These are phyloP conservation scores for Leishmania mexicana DNA, from an alignment of 208 protist genomes.

Conservation along the genomic window DNA sequence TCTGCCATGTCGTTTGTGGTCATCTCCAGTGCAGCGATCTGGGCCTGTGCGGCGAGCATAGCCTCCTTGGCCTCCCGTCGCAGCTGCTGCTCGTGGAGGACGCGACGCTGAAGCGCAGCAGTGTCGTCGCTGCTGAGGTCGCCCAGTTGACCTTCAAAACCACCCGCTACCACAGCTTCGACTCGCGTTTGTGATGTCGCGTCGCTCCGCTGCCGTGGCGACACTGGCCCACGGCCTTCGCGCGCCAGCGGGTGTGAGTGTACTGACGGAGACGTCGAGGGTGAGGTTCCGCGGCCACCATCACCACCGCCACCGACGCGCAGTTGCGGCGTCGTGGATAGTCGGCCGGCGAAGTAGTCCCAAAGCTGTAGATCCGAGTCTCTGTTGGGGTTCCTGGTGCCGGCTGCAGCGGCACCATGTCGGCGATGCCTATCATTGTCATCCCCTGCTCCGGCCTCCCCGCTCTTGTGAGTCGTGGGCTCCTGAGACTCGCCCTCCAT, in stretches of 20 bases:
- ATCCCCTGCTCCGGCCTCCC: too few species aligned
- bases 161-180: neutral
- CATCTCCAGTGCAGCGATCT: constrained; percentile 45
- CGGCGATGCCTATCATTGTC: neutral
- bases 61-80: constrained; percentile 36
- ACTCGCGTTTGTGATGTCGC: neutral
- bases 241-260: neutral
- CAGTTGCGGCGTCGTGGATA: neutral
- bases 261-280: neutral
- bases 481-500: neutral
- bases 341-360: constrained; percentile 27
- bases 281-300: neutral
- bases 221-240: neutral
- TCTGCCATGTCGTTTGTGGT: constrained; percentile 58
- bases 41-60: constrained; percentile 26
- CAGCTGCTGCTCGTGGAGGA: constrained; percentile 16
- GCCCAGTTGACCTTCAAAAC: neutral
- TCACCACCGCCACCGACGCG: neutral
- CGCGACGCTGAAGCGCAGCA: neutral
- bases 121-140: neutral
- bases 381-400: too few species aligned
- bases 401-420: neutral
- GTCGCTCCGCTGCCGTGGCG: neutral
- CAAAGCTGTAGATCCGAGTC: constrained; percentile 18
- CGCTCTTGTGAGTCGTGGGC: neutral